Base-by-base conservation (phyloP, 371 early-diverging fungal genomes). In the Mortierella sp. region DNA sequence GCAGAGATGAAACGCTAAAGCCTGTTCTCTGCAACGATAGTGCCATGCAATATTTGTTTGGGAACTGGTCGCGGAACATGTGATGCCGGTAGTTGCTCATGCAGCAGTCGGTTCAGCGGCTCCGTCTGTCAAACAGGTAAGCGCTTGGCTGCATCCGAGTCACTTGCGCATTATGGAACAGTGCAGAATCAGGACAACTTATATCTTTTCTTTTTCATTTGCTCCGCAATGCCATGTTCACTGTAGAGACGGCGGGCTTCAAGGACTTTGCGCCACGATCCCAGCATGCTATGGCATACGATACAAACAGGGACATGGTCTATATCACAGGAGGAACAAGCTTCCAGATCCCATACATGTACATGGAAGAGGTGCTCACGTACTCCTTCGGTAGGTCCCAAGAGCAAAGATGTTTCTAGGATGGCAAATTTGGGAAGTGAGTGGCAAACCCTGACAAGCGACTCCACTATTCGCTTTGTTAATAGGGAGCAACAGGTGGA, bases 211-310 rank as follows among this genome's bases (percentile, higher is more conserved):
- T 51, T 23, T 30, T 50, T 50, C 26, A 6, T 56, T 37, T 26
- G 27, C 4, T 3, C 49, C 14, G 27, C 14, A 26, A 49, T 49
- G 14, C 49, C 5, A 19, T 26, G 21, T 4, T 37, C 32, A 12
- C 27, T 24, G 26, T 26, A 76, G 78, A 76, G 5, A 50, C 62
- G 15, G 19, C 65, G 9, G 66, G 49, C 23, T 70, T 41, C 55
- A 60, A 61, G 19, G 59, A 50, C 34, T 76, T 76, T 27, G 60
- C 56, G 14, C 65, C 78, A 31, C 56, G 78, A 2, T 76, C 78
- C 6, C 78, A 70, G 27, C 78, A 76, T 31, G 51, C 64, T 1
- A 76, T 76, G 78, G 78, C 70, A 23, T 76, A 76, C 23, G 70
- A 76, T 27, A 19, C 70, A 2, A 14, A 5, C 11, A 76, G 61